A percentile compares a stretch with the other conserved stretches of the same genome.
These are phyloP conservation scores for Xylaria bambusicola DNA, from an alignment of 495 filamentous ascomycete species.

Conservation along the genomic window DNA sequence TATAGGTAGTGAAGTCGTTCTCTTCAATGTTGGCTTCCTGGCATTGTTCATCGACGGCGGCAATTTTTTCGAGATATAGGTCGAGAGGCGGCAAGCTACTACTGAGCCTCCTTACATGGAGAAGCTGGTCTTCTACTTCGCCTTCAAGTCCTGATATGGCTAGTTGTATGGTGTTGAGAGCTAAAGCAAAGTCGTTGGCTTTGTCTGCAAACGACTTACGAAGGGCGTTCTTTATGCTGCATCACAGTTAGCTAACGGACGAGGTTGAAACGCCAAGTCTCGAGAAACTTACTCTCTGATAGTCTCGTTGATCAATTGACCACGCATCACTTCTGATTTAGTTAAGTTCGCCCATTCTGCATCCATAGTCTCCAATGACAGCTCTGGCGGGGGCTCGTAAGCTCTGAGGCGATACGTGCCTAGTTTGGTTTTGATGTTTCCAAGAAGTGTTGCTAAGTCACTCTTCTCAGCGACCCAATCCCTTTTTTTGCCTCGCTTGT, in stretches of 20 bases:
- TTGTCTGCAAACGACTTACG: constrained; percentile 91
- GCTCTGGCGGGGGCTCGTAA: constrained; percentile 82
- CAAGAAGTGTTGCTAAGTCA: constrained; percentile 85
- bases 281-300: constrained; percentile 73
- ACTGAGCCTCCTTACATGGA: constrained; percentile 78
- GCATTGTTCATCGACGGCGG: constrained; percentile 80
- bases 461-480: constrained; percentile 98
- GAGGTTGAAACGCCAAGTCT: background rate
- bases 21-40: constrained; percentile 97
- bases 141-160: constrained; percentile 94
- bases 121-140: constrained; percentile 89
- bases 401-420: constrained; percentile 88
- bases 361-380: constrained; percentile 79
- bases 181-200: constrained; percentile 94
- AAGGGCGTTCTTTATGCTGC: constrained; percentile 89
- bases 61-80: constrained; percentile 81
- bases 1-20: constrained; percentile 98
- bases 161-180: constrained; percentile 87
- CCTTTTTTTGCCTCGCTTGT: constrained; percentile 86
- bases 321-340: constrained; percentile 78
- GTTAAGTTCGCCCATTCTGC: constrained; percentile 77
- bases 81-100: constrained; percentile 84
- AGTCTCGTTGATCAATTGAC: constrained; percentile 94
- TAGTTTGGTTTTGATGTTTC: constrained; percentile 99
- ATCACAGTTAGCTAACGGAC: constrained; percentile 18